phyloP scores from a whole-genome alignment of 441 rosid genomes.

The Adansonia madagascariensis region DNA sequence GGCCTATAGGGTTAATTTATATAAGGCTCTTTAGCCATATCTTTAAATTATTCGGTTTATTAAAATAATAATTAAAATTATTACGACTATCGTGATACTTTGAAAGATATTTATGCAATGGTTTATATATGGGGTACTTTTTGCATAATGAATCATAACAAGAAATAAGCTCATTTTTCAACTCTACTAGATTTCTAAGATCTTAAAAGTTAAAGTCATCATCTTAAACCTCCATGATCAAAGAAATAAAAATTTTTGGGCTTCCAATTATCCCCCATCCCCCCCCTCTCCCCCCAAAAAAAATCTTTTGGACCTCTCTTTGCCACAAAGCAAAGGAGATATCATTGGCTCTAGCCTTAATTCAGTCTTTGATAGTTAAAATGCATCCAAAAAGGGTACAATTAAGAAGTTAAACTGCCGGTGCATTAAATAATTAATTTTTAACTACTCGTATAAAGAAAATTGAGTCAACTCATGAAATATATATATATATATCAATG shows the following conservation, averaged over 20 bases:
- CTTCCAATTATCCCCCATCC: no score
- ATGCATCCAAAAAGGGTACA: neutral
- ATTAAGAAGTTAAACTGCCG: neutral
- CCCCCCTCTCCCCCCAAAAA: no score
- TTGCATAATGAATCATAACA: constrained; percentile 10
- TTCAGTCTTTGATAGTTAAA: neutral
- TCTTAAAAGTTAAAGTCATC: neutral
- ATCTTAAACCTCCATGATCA: neutral
- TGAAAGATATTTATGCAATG: constrained; percentile 16
- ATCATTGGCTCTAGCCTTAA: no score
- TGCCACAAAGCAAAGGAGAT: no score
- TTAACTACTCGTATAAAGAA: neutral
- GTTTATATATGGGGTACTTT: neutral
- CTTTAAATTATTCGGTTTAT: constrained; percentile 24
- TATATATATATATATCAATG: neutral
- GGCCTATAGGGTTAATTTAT: constrained; percentile 2
- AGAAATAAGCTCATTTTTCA: constrained; percentile 6
- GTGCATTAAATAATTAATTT: neutral
- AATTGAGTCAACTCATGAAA: neutral
- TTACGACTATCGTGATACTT: constrained; percentile 22
- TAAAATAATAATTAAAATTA: constrained; percentile 31
- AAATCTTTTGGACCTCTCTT: no score
- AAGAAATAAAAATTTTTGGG: no score
- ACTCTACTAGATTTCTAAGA: neutral
- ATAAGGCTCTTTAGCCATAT: neutral